Conservation (phyloP, 176 grass and related monocot genomes). For the Bromus sterilis region DNA sequence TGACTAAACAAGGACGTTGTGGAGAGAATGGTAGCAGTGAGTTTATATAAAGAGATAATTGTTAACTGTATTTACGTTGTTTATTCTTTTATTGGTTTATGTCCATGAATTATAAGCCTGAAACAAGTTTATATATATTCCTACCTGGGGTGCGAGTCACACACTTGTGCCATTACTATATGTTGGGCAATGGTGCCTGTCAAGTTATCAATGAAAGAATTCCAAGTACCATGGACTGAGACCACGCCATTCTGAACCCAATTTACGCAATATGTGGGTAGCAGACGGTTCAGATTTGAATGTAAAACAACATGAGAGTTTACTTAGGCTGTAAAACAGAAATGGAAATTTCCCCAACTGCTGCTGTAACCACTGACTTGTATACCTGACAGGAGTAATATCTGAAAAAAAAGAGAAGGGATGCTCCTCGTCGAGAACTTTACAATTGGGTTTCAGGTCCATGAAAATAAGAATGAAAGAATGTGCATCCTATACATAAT, state of each 20-base stretch:
- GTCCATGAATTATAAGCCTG: background rate
- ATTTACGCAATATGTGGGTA: background rate
- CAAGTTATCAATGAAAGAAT: background rate
- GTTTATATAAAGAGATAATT: slow-evolving; percentile 19
- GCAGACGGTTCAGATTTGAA: background rate
- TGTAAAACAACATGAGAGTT: background rate
- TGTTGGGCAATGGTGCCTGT: background rate
- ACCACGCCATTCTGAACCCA: background rate
- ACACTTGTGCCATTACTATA: background rate
- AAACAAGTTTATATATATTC: background rate
- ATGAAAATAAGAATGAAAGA: background rate
- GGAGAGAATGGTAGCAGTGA: background rate
- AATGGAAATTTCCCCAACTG: background rate
- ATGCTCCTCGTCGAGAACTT: background rate
- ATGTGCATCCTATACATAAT: background rate
- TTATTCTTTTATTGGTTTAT: background rate
- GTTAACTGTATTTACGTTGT: background rate
- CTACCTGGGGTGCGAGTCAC: background rate
- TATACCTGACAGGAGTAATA: background rate
- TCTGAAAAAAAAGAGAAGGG: background rate
- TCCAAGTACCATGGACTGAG: background rate
- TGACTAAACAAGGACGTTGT: background rate
- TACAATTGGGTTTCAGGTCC: background rate
- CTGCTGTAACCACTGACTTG: background rate
- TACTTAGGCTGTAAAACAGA: background rate